Percentiles rank a stretch among this genome's conserved stretches.
Evolutionary conservation across 331 rosid species (phyloP).

Genomic region (Pyrus hybrid): DNA sequence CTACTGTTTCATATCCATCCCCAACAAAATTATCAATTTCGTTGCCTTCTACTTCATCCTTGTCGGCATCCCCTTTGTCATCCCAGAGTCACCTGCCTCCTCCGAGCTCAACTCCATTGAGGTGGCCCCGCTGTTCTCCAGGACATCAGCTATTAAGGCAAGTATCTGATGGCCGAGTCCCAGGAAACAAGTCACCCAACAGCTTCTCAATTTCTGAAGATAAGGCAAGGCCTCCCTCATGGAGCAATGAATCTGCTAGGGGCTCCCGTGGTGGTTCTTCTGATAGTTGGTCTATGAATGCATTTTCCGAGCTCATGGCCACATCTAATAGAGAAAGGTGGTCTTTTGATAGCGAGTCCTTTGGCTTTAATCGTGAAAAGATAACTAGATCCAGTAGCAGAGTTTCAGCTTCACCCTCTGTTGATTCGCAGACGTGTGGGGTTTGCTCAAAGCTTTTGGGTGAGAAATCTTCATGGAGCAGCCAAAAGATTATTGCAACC

Average conservation of each 20-base stretch:
- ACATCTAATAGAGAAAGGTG: slow-evolving; percentile 66
- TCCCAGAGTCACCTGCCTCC: slow-evolving; percentile 56
- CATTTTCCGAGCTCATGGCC: slow-evolving; percentile 71
- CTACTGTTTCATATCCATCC: slow-evolving; percentile 47
- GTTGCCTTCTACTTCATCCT: slow-evolving; percentile 58
- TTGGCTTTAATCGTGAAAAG: slow-evolving; percentile 61
- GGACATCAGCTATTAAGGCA: slow-evolving; percentile 48
- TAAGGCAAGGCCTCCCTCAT: slow-evolving; percentile 47
- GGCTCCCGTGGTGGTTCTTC: slow-evolving; percentile 64
- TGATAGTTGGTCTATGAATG: slow-evolving; percentile 83
- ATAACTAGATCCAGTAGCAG: slow-evolving; percentile 48
- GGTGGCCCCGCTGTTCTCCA: slow-evolving; percentile 48
- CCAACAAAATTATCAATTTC: slow-evolving; percentile 51
- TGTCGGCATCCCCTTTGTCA: slow-evolving; percentile 59
- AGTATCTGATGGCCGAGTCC: slow-evolving; percentile 54
- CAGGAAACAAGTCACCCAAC: slow-evolving; percentile 56
- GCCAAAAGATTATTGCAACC: slow-evolving; percentile 65
- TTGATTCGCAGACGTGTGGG: slow-evolving; percentile 73
- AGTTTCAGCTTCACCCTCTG: slow-evolving; percentile 43
- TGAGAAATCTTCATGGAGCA: slow-evolving; percentile 76
- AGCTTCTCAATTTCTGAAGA: slow-evolving; percentile 56
- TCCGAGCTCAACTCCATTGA: slow-evolving; percentile 44
- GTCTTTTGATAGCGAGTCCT: slow-evolving; percentile 82
- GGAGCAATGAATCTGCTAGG: slow-evolving; percentile 58
- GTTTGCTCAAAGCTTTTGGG: slow-evolving; percentile 76